These are phyloP conservation scores for Madurella mycetomatis DNA, from an alignment of 2,329 filamentous ascomycete genomes.

Conservation along the genomic window DNA sequence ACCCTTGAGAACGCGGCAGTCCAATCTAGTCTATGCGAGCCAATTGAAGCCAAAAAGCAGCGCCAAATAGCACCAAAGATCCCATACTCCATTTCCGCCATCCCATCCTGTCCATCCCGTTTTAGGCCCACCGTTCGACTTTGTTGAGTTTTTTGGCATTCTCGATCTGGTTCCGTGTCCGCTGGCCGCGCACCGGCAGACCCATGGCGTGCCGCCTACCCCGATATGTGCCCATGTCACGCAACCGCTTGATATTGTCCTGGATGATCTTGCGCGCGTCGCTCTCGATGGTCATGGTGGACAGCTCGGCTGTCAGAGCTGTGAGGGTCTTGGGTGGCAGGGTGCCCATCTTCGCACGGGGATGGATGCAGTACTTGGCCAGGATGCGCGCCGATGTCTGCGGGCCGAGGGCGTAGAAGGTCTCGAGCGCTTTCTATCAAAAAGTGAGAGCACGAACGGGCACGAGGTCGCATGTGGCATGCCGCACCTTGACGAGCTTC, in stretches of 20 bases:
- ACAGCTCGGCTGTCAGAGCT: slow-evolving; percentile 77
- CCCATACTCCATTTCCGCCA: not conserved
- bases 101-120: not conserved
- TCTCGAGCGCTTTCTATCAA: slow-evolving; percentile 65
- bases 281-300: slow-evolving; percentile 90
- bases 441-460: slow-evolving; percentile 4
- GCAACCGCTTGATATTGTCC: slow-evolving; percentile 81
- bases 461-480: slow-evolving; percentile 6
- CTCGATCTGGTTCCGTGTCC: slow-evolving; percentile 69
- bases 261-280: slow-evolving; percentile 72
- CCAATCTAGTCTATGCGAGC: slow-evolving; percentile 6
- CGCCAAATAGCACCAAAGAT: not conserved
- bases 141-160: slow-evolving; percentile 60
- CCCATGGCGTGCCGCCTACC: slow-evolving; percentile 90
- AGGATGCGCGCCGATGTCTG: slow-evolving; percentile 69
- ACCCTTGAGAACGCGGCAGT: not conserved
- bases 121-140: slow-evolving; percentile 44
- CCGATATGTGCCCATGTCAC: slow-evolving; percentile 86
- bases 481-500: slow-evolving; percentile 73
- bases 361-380: slow-evolving; percentile 85
- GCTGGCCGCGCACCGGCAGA: slow-evolving; percentile 85
- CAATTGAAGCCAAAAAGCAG: not conserved
- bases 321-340: slow-evolving; percentile 73
- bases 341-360: slow-evolving; percentile 70
- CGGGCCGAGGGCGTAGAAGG: slow-evolving; percentile 81